These are phyloP conservation scores for Panicum miliaceum DNA, from an alignment of 176 grass and related monocot species.

Conservation along the genomic window DNA sequence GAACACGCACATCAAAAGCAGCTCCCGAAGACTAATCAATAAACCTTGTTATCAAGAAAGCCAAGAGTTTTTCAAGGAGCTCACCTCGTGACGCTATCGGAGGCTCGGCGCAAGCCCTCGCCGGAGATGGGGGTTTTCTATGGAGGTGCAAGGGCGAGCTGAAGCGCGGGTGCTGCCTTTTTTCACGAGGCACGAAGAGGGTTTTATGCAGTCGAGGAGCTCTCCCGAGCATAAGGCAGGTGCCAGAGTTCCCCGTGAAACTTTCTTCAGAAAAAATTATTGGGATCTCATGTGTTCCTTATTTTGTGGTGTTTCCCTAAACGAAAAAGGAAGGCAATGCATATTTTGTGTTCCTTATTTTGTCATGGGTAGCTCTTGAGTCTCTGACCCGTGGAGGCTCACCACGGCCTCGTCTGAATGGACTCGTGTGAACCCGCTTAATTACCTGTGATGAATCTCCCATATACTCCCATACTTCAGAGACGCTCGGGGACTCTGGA, in stretches of 20 bases:
- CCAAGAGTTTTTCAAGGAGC: neutral
- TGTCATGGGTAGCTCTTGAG: too few relatives aligned
- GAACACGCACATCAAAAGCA: neutral
- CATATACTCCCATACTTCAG: too few relatives aligned
- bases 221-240: too few relatives aligned
- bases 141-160: neutral
- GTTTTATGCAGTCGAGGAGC: neutral
- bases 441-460: too few relatives aligned
- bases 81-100: neutral
- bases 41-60: constrained; percentile 7
- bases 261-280: too few relatives aligned
- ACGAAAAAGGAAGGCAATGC: neutral
- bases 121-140: neutral
- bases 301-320: too few relatives aligned
- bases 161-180: neutral
- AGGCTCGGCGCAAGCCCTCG: neutral
- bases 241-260: too few relatives aligned
- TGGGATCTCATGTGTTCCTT: too few relatives aligned
- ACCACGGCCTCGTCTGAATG: neutral
- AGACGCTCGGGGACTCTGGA: too few relatives aligned
- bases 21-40: neutral
- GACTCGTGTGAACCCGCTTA: too few relatives aligned
- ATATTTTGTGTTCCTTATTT: too few relatives aligned
- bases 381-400: too few relatives aligned
- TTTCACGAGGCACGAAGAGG: neutral